A percentile compares a stretch with the other conserved stretches of the same genome.
phyloP scores from a whole-genome alignment of 2,329 filamentous ascomycete genomes.

The Chaetomium strumarium region DNA sequence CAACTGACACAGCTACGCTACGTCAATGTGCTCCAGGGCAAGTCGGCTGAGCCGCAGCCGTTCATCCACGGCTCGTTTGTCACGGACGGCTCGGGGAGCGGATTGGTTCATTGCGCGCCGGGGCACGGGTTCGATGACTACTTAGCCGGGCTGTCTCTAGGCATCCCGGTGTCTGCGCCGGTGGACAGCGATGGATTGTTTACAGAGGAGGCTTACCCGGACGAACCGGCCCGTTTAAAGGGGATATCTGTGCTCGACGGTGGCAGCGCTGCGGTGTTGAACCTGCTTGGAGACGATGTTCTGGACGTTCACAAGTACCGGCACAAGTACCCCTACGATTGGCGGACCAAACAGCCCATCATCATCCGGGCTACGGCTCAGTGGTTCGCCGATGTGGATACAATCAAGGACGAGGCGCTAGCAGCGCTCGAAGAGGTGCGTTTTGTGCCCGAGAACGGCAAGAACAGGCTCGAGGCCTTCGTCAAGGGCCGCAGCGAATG shows the following conservation, averaged over 20 bases:
- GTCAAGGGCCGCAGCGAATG: slow-evolving; percentile 85
- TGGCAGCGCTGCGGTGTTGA: slow-evolving; percentile 64
- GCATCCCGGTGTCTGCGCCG: slow-evolving; percentile 71
- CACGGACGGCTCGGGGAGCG: slow-evolving; percentile 81
- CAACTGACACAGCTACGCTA: slow-evolving; percentile 63
- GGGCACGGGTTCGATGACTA: slow-evolving; percentile 98
- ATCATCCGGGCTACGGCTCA: slow-evolving; percentile 90
- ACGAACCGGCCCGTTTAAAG: slow-evolving; percentile 56
- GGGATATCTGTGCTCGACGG: slow-evolving; percentile 67
- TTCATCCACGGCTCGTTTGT: slow-evolving; percentile 86
- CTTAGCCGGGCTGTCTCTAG: slow-evolving; percentile 64
- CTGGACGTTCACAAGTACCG: slow-evolving; percentile 64
- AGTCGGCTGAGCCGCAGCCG: slow-evolving; percentile 52
- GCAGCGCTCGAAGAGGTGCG: slow-evolving; percentile 62
- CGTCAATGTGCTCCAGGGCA: slow-evolving; percentile 61
- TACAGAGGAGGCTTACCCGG: slow-evolving; percentile 71
- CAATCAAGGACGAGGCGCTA: slow-evolving; percentile 71
- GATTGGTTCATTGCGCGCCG: slow-evolving; percentile 89
- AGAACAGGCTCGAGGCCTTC: slow-evolving; percentile 74
- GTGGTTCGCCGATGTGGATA: slow-evolving; percentile 92
- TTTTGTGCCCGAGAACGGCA: slow-evolving; percentile 73
- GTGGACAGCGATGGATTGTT: slow-evolving; percentile 78
- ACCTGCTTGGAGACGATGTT: slow-evolving; percentile 60
- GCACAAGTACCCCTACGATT: slow-evolving; percentile 98
- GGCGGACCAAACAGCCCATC: slow-evolving; percentile 89